Evolutionary conservation across 2,329 filamentous ascomycete genomes (phyloP).

Genomic region (Penicillium concentricum): DNA sequence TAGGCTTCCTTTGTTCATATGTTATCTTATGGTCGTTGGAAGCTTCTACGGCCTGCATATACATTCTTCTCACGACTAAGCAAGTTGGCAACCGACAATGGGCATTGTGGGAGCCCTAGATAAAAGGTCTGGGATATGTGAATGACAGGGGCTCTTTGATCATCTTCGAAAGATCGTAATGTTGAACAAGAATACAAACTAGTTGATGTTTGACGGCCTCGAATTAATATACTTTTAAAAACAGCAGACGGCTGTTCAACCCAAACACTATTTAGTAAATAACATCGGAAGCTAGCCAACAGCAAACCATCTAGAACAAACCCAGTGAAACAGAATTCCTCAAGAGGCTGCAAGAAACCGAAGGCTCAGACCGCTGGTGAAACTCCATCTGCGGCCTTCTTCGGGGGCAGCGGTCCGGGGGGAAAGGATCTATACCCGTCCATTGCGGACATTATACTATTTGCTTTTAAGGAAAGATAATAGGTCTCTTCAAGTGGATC

Average conservation of each 20-base stretch:
- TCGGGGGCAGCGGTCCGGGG: slow-evolving; percentile 10
- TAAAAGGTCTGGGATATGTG: not conserved
- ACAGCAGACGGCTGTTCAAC: slow-evolving; percentile 2
- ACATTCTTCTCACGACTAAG: slow-evolving; percentile 1
- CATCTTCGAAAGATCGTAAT: not conserved
- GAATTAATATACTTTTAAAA: not conserved
- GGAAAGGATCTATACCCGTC: slow-evolving; percentile 12
- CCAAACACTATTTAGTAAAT: not conserved
- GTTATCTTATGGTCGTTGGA: slow-evolving; percentile 7
- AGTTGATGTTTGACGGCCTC: not conserved
- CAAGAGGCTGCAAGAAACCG: slow-evolving; percentile 22
- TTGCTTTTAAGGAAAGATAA: not conserved
- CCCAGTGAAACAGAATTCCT: slow-evolving; percentile 6
- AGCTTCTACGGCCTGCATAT: slow-evolving; percentile 7
- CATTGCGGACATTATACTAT: not conserved
- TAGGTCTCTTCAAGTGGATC: not conserved
- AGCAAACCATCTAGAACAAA: slow-evolving; percentile 2
- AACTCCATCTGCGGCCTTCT: slow-evolving; percentile 16
- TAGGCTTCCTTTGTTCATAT: slow-evolving; percentile 1
- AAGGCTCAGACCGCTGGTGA: slow-evolving; percentile 26
- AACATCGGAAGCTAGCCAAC: not conserved
- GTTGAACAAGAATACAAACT: not conserved
- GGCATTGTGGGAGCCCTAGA: not conserved
- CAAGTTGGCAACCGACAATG: slow-evolving; percentile 1
- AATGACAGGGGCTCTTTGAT: not conserved